Conservation (phyloP, 2,329 filamentous ascomycete species). For the Aspergillus ochraceoroseus region DNA sequence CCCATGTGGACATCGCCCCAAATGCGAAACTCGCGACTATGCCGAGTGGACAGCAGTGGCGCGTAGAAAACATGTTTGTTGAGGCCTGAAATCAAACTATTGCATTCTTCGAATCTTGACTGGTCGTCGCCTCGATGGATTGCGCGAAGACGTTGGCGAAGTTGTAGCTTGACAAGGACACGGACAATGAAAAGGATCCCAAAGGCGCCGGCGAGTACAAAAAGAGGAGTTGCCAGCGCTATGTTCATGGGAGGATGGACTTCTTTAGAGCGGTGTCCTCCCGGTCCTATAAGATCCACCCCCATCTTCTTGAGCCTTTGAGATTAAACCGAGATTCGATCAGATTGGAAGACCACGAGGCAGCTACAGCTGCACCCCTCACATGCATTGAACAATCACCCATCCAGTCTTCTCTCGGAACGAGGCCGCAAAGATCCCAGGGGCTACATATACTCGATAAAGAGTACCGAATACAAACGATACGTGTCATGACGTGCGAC, state of each 20-base stretch:
- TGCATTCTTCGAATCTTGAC: constrained; percentile 17
- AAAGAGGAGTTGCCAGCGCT: constrained; percentile 30
- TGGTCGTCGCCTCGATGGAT: constrained; percentile 23
- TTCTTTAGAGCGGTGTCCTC: constrained; percentile 19
- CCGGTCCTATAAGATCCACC: constrained; percentile 28
- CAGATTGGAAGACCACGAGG: constrained; percentile 2
- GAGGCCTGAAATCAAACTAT: constrained; percentile 21
- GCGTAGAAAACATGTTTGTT: constrained; percentile 50
- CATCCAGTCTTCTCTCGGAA: background rate
- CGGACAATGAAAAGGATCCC: constrained; percentile 25
- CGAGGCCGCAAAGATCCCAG: background rate
- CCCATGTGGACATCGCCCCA: constrained; percentile 62
- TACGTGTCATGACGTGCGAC: constrained; percentile 5
- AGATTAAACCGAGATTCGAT: constrained; percentile 1
- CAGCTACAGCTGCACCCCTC: constrained; percentile 7
- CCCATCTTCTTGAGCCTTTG: constrained; percentile 27
- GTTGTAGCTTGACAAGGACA: constrained; percentile 22
- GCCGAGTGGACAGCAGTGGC: constrained; percentile 64
- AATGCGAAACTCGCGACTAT: constrained; percentile 66
- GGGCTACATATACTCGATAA: constrained; percentile 4
- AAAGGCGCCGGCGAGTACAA: constrained; percentile 26
- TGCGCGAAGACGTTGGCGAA: constrained; percentile 23
- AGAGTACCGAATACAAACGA: constrained; percentile 1
- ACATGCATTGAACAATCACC: constrained; percentile 1
- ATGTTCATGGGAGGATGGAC: constrained; percentile 33